Percentiles rank a stretch among this genome's conserved stretches.
Evolutionary conservation across 192 early-diverging fungal species (phyloP).

Genomic region (Cetraspora pellucida): DNA sequence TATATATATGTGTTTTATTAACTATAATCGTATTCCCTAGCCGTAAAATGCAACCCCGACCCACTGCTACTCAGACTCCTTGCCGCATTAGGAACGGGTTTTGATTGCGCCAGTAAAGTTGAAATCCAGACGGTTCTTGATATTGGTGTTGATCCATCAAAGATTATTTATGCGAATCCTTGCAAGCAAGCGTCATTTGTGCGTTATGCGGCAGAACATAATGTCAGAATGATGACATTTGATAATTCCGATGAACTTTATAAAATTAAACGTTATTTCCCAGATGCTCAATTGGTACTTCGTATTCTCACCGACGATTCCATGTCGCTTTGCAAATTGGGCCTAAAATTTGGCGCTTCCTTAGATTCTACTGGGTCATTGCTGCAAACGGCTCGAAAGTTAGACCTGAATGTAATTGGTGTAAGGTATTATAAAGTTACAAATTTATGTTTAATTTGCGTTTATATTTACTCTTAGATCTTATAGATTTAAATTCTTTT

Average conservation of each 20-base stretch:
- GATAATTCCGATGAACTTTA: conserved; percentile 97
- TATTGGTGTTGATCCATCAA: conserved; percentile 67
- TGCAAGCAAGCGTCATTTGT: conserved; percentile 98
- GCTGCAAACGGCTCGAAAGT: conserved; percentile 71
- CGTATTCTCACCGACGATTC: conserved; percentile 97
- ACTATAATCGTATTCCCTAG: conserved; percentile 46
- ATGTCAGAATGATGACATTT: conserved; percentile 95
- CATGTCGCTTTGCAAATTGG: conserved; percentile 85
- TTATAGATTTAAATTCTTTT: conserved; percentile 33
- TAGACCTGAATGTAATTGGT: conserved; percentile 89
- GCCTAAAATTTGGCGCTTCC: conserved; percentile 96
- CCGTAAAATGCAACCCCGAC: conserved; percentile 98
- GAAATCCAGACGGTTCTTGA: conserved; percentile 86
- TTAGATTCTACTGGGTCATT: conserved; percentile 66
- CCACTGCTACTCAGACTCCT: conserved; percentile 80
- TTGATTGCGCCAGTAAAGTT: conserved; percentile 96
- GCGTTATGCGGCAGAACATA: conserved; percentile 74
- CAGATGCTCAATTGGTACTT: conserved; percentile 85
- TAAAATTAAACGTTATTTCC: conserved; percentile 85
- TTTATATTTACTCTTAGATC: not conserved
- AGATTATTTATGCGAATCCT: conserved; percentile 98
- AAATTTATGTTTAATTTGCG: not conserved
- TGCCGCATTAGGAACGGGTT: conserved; percentile 81
- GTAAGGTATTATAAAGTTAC: conserved; percentile 45
- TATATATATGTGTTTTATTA: not conserved